These are phyloP conservation scores for Passiflora organensis DNA, from an alignment of 345 rosid genomes.

Conservation along the genomic window DNA sequence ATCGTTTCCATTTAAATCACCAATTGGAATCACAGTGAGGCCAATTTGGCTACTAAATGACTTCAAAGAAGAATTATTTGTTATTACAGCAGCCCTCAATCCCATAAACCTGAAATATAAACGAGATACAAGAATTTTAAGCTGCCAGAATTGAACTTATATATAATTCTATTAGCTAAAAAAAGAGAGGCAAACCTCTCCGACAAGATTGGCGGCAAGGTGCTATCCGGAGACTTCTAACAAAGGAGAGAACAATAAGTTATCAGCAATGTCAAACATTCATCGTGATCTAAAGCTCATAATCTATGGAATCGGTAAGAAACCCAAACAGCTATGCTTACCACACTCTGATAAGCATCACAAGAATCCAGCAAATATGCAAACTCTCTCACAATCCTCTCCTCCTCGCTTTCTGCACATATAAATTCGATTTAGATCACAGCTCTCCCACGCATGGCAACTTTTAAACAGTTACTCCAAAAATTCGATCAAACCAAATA, in stretches of 20 bases:
- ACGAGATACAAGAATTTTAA: no score
- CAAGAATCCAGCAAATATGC: slow-evolving; percentile 59
- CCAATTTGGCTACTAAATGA: slow-evolving; percentile 56
- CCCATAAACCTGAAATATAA: slow-evolving; percentile 83
- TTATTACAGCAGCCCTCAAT: slow-evolving; percentile 65
- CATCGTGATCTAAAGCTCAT: no score
- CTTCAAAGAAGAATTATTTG: slow-evolving; percentile 35
- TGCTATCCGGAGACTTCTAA: slow-evolving; percentile 30
- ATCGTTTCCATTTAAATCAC: slow-evolving; percentile 29
- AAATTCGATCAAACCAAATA: neutral
- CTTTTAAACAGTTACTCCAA: neutral
- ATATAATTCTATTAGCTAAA: slow-evolving; percentile 6
- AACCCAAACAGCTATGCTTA: slow-evolving; percentile 19
- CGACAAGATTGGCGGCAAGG: slow-evolving; percentile 33
- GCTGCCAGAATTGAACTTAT: no score
- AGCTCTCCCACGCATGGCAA: slow-evolving; percentile 14
- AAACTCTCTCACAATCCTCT: slow-evolving; percentile 71
- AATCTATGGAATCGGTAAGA: neutral
- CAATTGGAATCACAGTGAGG: slow-evolving; percentile 34
- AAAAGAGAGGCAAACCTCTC: slow-evolving; percentile 43
- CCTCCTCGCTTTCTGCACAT: slow-evolving; percentile 75
- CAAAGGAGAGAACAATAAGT: slow-evolving; percentile 13
- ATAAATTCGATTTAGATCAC: slow-evolving; percentile 34
- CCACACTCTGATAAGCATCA: slow-evolving; percentile 39
- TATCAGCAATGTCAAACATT: slow-evolving; percentile 7